Percentiles rank a stretch among this genome's conserved stretches.
These are phyloP conservation scores for Mycena capillaripes DNA, from an alignment of 768 basidiomycete species.

Conservation along the genomic window DNA sequence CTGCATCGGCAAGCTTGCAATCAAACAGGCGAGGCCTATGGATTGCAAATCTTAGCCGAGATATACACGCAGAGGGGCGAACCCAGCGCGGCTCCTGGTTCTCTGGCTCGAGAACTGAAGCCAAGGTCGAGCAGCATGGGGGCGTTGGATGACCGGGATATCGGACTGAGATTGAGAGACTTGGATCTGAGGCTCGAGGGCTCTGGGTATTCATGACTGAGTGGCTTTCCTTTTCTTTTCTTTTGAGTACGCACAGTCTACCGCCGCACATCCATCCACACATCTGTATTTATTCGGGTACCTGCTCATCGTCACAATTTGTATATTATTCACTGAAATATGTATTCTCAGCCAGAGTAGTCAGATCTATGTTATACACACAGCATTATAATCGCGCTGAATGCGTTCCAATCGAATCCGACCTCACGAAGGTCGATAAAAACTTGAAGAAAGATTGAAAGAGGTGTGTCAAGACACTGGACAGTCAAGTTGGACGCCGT, in stretches of 20 bases:
- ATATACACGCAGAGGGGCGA: conserved; percentile 18
- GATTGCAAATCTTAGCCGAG: conserved; percentile 25
- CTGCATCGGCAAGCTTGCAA: conserved; percentile 28
- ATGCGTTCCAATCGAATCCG: no score
- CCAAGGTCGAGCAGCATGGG: conserved; percentile 7
- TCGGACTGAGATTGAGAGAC: neutral
- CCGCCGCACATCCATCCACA: no score
- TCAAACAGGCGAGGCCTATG: conserved; percentile 25
- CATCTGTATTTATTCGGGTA: conserved; percentile 7
- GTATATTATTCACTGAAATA: neutral
- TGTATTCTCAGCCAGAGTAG: neutral
- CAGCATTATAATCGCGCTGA: neutral
- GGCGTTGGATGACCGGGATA: neutral
- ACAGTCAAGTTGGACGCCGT: neutral
- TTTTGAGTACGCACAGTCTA: neutral
- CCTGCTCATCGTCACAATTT: neutral
- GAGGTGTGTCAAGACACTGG: no score
- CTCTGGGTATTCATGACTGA: conserved; percentile 11
- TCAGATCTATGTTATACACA: neutral
- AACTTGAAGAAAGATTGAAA: no score
- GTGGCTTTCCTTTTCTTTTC: neutral
- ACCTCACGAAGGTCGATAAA: no score
- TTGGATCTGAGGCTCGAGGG: conserved; percentile 16
- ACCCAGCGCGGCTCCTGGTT: neutral
- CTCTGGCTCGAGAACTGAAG: conserved; percentile 16